A percentile compares a stretch with the other conserved stretches of the same genome.
Conservation (phyloP, 2,329 filamentous ascomycete genomes). For the Lasiodiplodia sp. region DNA sequence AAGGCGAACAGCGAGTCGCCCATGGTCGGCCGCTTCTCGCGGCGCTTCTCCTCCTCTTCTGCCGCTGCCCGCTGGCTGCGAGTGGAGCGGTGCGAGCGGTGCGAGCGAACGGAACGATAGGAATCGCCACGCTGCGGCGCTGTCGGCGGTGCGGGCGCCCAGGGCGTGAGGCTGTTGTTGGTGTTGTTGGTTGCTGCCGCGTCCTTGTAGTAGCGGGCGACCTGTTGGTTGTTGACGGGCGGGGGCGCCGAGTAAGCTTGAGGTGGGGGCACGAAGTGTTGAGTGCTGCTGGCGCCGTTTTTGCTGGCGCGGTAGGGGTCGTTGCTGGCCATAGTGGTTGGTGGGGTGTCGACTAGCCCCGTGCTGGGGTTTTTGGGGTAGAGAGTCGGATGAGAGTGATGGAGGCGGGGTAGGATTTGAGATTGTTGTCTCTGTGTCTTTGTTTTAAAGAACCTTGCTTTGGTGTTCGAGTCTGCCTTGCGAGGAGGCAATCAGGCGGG, state of each 20-base stretch:
- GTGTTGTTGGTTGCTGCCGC: not conserved
- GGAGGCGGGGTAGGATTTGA: not conserved
- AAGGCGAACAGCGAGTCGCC: conserved; percentile 34
- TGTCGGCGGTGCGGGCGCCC: not conserved
- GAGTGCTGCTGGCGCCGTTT: conserved; percentile 55
- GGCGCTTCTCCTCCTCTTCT: not conserved
- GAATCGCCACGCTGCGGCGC: conserved; percentile 3
- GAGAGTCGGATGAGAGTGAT: not conserved
- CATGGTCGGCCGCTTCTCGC: conserved; percentile 38
- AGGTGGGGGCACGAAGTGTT: conserved; percentile 67
- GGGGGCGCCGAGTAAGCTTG: conserved; percentile 25
- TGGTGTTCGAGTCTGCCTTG: not conserved
- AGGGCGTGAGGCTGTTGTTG: conserved; percentile 19
- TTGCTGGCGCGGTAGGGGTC: conserved; percentile 56
- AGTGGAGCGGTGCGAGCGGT: conserved; percentile 26
- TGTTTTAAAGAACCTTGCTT: not conserved
- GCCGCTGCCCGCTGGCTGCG: not conserved
- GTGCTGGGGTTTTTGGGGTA: not conserved
- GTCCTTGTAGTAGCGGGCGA: conserved; percentile 3
- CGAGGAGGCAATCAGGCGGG: conserved; percentile 5
- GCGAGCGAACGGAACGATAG: conserved; percentile 23
- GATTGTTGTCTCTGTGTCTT: not conserved
- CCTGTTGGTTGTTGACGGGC: conserved; percentile 22
- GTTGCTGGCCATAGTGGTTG: conserved; percentile 68
- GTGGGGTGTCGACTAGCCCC: not conserved